phyloP scores from a whole-genome alignment of 345 rosid genomes.

The Heritiera fomes region DNA sequence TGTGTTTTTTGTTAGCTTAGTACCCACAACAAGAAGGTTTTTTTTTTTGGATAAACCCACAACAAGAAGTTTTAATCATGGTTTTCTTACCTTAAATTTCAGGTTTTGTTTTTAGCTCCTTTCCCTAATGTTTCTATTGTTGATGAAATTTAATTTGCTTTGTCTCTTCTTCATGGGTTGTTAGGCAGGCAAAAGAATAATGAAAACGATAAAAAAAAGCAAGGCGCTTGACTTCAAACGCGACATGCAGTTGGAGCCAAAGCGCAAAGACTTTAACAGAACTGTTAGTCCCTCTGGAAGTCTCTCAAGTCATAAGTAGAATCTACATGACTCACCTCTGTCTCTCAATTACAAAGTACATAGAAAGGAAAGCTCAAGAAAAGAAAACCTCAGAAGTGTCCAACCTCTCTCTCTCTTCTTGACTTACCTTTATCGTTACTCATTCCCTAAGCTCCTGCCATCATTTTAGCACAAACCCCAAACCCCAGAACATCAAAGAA shows the following conservation, averaged over 20 bases:
- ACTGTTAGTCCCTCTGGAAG: too few relatives aligned
- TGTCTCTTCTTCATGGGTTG: neutral
- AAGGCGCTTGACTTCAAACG: conserved; percentile 12
- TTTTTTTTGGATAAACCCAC: too few relatives aligned
- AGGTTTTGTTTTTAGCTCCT: neutral
- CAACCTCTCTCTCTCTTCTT: conserved; percentile 20
- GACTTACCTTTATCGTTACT: conserved; percentile 39
- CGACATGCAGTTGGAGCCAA: neutral
- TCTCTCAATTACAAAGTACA: neutral
- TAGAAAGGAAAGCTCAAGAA: conserved; percentile 16
- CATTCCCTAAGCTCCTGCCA: conserved; percentile 49
- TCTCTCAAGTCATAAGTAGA: too few relatives aligned
- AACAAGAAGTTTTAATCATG: neutral
- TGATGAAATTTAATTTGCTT: neutral
- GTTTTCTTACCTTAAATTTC: neutral
- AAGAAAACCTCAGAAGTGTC: neutral
- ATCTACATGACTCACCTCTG: neutral
- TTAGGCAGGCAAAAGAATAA: neutral
- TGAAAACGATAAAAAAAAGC: neutral
- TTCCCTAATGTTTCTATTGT: neutral
- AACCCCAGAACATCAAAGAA: conserved; percentile 1
- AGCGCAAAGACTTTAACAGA: neutral
- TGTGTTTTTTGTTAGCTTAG: neutral
- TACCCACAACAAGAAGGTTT: neutral
- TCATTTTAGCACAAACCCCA: conserved; percentile 30